Conservation (phyloP, 2,329 filamentous ascomycete species). For the Colletotrichum trifolii region DNA sequence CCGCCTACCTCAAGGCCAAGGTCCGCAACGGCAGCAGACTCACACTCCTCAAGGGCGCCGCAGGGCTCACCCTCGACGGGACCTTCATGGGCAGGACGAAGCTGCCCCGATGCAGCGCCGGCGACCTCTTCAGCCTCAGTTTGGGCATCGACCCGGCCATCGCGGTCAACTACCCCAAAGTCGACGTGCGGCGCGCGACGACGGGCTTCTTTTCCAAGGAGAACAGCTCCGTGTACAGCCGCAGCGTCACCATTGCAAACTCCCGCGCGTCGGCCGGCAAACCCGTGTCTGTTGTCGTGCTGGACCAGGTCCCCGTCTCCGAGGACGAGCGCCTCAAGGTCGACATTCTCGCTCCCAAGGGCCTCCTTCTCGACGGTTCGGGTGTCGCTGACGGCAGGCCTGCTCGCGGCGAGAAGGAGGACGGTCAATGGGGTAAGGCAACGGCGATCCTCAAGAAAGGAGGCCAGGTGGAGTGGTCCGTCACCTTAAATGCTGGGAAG, state of each 20-base stretch:
- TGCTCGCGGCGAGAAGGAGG: slow-evolving; percentile 43
- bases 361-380: slow-evolving; percentile 54
- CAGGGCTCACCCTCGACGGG: slow-evolving; percentile 71
- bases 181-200: slow-evolving; percentile 62
- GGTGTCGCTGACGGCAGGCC: slow-evolving; percentile 49
- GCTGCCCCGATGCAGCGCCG: slow-evolving; percentile 66
- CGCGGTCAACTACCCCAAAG: slow-evolving; percentile 65
- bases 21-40: slow-evolving; percentile 67
- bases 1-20: slow-evolving; percentile 68
- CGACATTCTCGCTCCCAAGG: slow-evolving; percentile 60
- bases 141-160: slow-evolving; percentile 71
- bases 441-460: slow-evolving; percentile 63
- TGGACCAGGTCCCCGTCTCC: slow-evolving; percentile 72
- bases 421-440: slow-evolving; percentile 65
- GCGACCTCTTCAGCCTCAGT: slow-evolving; percentile 63
- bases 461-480: slow-evolving; percentile 69
- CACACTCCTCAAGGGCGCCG: slow-evolving; percentile 65
- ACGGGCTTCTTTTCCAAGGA: slow-evolving; percentile 66
- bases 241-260: slow-evolving; percentile 62
- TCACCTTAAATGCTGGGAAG: slow-evolving; percentile 67
- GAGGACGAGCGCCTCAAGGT: slow-evolving; percentile 69
- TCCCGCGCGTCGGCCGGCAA: slow-evolving; percentile 52
- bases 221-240: slow-evolving; percentile 61
- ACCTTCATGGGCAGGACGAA: slow-evolving; percentile 68
- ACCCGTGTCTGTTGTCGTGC: slow-evolving; percentile 59